Evolutionary conservation across 805 yeast species (phyloP).

Genomic region (Danielia oregonensis): DNA sequence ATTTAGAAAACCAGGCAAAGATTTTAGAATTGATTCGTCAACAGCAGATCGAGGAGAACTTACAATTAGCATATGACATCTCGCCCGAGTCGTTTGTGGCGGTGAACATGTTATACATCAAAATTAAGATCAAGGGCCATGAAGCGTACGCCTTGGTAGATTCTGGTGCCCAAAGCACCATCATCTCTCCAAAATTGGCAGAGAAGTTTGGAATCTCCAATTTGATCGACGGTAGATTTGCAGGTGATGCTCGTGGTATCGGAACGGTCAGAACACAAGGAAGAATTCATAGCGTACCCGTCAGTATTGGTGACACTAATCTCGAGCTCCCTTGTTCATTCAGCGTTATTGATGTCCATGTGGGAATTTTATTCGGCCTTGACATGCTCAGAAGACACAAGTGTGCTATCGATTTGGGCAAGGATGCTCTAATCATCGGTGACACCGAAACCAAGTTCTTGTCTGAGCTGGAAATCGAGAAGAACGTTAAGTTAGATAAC

Average conservation of each 20-base stretch:
- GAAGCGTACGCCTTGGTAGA: constrained; percentile 92
- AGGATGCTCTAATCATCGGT: constrained; percentile 65
- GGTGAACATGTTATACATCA: constrained; percentile 80
- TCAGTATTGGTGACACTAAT: constrained; percentile 60
- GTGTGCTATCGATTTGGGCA: constrained; percentile 71
- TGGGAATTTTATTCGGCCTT: constrained; percentile 79
- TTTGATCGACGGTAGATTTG: constrained; percentile 73
- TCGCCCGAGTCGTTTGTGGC: constrained; percentile 86
- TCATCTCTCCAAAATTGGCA: constrained; percentile 75
- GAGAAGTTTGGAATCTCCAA: constrained; percentile 65
- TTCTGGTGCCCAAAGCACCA: constrained; percentile 91
- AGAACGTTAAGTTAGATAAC: constrained; percentile 14
- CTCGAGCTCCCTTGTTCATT: constrained; percentile 41
- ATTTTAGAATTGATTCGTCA: constrained; percentile 66
- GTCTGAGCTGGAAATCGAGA: constrained; percentile 64
- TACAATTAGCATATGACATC: constrained; percentile 75
- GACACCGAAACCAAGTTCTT: constrained; percentile 69
- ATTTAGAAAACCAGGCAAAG: constrained; percentile 62
- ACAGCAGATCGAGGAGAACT: constrained; percentile 74
- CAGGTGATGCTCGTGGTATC: constrained; percentile 86
- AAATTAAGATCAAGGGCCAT: constrained; percentile 72
- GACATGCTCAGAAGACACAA: constrained; percentile 89
- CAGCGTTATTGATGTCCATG: constrained; percentile 54
- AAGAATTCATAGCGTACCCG: constrained; percentile 82
- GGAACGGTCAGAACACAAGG: constrained; percentile 80